phyloP scores from a whole-genome alignment of 164 flowering plant species.

The Tetracentron sinense region DNA sequence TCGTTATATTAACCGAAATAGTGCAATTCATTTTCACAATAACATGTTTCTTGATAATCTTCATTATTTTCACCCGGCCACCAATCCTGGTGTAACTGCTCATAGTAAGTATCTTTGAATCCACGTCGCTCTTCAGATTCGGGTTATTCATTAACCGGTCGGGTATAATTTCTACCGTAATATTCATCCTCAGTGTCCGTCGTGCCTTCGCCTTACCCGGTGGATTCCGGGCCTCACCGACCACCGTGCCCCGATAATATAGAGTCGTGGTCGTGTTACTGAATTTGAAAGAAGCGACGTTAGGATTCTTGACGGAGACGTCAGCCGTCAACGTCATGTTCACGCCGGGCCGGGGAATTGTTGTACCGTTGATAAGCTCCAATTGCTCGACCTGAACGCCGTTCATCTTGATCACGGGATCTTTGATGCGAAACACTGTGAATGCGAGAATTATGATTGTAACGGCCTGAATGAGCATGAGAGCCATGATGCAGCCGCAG shows the following conservation, averaged over 20 bases:
- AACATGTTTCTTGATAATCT: slow-evolving; percentile 36
- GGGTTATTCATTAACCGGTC: slow-evolving; percentile 26
- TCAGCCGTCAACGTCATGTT: slow-evolving; percentile 25
- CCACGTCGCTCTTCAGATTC: slow-evolving; percentile 26
- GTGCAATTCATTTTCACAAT: slow-evolving; percentile 60
- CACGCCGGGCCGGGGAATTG: neutral
- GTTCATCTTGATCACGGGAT: slow-evolving; percentile 33
- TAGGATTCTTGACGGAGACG: slow-evolving; percentile 42
- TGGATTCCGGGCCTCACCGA: slow-evolving; percentile 38
- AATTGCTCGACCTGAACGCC: neutral
- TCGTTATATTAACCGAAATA: slow-evolving; percentile 30
- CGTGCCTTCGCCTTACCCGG: slow-evolving; percentile 37
- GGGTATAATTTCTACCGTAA: slow-evolving; percentile 44
- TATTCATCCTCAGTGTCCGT: slow-evolving; percentile 33
- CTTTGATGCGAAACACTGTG: slow-evolving; percentile 41
- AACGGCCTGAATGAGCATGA: slow-evolving; percentile 20
- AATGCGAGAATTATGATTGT: slow-evolving; percentile 29
- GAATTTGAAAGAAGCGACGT: slow-evolving; percentile 38
- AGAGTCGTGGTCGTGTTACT: slow-evolving; percentile 26
- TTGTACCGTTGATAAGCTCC: neutral
- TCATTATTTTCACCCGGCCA: slow-evolving; percentile 50
- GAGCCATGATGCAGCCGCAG: slow-evolving; percentile 38
- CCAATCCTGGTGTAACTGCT: slow-evolving; percentile 41
- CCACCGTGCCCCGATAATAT: slow-evolving; percentile 20
- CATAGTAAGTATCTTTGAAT: slow-evolving; percentile 33